Evolutionary conservation across 2,329 filamentous ascomycete species (phyloP).

Genomic region (Onygena corvina): DNA sequence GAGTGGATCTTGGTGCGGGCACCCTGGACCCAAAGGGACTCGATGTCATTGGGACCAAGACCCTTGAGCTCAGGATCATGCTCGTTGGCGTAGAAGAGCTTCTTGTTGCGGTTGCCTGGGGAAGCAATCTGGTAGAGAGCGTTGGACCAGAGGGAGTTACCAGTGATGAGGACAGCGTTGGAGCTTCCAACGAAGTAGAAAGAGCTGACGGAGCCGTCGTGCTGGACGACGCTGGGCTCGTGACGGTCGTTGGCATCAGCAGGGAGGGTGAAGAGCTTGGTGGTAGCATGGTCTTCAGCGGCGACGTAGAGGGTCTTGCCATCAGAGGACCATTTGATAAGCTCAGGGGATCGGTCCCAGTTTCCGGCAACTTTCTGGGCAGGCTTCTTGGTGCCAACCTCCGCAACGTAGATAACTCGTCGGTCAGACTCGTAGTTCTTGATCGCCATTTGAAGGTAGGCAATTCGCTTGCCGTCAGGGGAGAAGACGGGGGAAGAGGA

Average conservation of each 20-base stretch:
- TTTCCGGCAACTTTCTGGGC: conserved; percentile 29
- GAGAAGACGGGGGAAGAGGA: conserved; percentile 60
- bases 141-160: conserved; percentile 27
- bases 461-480: conserved; percentile 55
- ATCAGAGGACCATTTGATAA: conserved; percentile 41
- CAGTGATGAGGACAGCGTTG: conserved; percentile 24
- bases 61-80: conserved; percentile 30
- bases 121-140: conserved; percentile 27
- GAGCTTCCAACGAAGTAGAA: conserved; percentile 24
- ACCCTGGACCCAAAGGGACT: conserved; percentile 29
- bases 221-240: conserved; percentile 28
- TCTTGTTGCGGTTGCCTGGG: conserved; percentile 21
- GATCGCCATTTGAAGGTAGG: conserved; percentile 66
- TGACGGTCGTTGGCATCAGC: conserved; percentile 23
- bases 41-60: conserved; percentile 25
- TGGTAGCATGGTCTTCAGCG: conserved; percentile 56
- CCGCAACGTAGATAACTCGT: conserved; percentile 35
- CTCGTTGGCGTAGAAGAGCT: conserved; percentile 28
- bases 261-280: conserved; percentile 29
- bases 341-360: conserved; percentile 44
- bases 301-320: conserved; percentile 56
- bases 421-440: conserved; percentile 73
- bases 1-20: conserved; percentile 31
- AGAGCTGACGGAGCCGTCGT: conserved; percentile 22
- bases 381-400: conserved; percentile 24